phyloP scores from a whole-genome alignment of 2,329 filamentous ascomycete genomes.

The Fusarium bactridioides region DNA sequence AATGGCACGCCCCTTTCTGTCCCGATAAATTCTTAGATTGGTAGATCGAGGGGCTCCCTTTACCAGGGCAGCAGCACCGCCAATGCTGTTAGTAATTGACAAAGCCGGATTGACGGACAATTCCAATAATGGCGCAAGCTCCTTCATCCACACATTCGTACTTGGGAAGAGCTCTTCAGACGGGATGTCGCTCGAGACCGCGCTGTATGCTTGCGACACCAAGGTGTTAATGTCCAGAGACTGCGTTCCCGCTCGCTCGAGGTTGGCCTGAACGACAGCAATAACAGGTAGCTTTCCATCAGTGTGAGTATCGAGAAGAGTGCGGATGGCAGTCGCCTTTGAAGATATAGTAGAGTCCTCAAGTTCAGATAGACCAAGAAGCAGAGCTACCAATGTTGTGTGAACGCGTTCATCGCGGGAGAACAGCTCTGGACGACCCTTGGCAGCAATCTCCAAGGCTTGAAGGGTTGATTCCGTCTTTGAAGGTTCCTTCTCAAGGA shows the following conservation, averaged over 20 bases:
- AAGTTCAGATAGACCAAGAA: constrained; percentile 64
- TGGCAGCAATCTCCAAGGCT: constrained; percentile 58
- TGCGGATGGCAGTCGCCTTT: constrained; percentile 53
- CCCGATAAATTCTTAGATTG: constrained; percentile 56
- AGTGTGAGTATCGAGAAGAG: constrained; percentile 55
- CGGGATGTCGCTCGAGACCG: constrained; percentile 40
- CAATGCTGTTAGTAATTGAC: constrained; percentile 76
- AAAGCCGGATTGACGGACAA: constrained; percentile 67
- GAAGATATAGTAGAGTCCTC: constrained; percentile 50
- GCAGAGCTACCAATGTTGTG: constrained; percentile 59
- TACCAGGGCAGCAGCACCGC: constrained; percentile 74
- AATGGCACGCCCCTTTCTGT: constrained; percentile 74
- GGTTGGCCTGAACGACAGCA: constrained; percentile 62
- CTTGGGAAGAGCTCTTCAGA: constrained; percentile 68
- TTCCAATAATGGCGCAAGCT: constrained; percentile 64
- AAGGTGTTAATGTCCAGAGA: constrained; percentile 64
- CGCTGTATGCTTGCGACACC: constrained; percentile 54
- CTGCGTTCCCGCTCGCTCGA: constrained; percentile 57
- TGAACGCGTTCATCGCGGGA: constrained; percentile 55
- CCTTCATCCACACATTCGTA: constrained; percentile 68
- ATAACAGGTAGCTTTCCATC: constrained; percentile 55
- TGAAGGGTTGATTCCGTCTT: constrained; percentile 47
- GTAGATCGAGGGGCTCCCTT: constrained; percentile 40
- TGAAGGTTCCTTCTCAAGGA: constrained; percentile 43
- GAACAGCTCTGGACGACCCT: constrained; percentile 55